Percentiles rank a stretch among this genome's conserved stretches.
These are phyloP conservation scores for Theileria annulata DNA, from an alignment of 169 alveolate species.

Conservation along the genomic window DNA sequence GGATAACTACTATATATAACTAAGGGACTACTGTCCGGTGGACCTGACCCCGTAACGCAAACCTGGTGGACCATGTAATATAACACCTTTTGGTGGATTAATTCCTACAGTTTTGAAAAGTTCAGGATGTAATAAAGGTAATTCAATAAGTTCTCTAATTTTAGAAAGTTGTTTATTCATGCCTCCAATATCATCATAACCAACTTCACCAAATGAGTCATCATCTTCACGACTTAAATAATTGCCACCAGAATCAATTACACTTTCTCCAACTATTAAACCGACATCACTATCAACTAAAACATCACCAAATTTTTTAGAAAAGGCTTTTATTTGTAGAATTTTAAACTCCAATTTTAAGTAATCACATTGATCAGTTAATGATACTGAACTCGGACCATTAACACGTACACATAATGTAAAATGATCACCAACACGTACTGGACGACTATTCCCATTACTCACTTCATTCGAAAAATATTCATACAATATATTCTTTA, in stretches of 20 bases:
- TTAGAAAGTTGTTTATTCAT: conserved; percentile 75
- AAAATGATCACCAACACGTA: conserved; percentile 63
- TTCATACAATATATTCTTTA: conserved; percentile 51
- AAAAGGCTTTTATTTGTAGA: conserved; percentile 42
- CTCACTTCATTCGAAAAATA: conserved; percentile 53
- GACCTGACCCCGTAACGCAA: conserved; percentile 15
- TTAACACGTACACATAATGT: conserved; percentile 41
- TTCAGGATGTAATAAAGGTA: conserved; percentile 79
- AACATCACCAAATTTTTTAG: conserved; percentile 34
- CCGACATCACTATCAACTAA: conserved; percentile 56
- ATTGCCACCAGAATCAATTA: conserved; percentile 44
- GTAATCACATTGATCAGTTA: conserved; percentile 30
- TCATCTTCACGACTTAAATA: conserved; percentile 72
- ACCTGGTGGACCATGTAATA: conserved; percentile 85
- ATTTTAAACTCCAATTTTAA: conserved; percentile 70
- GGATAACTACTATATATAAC: background rate
- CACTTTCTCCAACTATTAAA: conserved; percentile 61
- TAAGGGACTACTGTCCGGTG: background rate
- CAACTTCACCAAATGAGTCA: conserved; percentile 70
- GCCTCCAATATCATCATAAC: conserved; percentile 79
- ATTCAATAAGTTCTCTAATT: conserved; percentile 77
- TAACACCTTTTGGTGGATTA: conserved; percentile 82
- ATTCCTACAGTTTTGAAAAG: conserved; percentile 80
- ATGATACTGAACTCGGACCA: conserved; percentile 28
- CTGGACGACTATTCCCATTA: conserved; percentile 49